Base-by-base conservation (phyloP, 2,329 filamentous ascomycete genomes). In the Fusarium napiforme region DNA sequence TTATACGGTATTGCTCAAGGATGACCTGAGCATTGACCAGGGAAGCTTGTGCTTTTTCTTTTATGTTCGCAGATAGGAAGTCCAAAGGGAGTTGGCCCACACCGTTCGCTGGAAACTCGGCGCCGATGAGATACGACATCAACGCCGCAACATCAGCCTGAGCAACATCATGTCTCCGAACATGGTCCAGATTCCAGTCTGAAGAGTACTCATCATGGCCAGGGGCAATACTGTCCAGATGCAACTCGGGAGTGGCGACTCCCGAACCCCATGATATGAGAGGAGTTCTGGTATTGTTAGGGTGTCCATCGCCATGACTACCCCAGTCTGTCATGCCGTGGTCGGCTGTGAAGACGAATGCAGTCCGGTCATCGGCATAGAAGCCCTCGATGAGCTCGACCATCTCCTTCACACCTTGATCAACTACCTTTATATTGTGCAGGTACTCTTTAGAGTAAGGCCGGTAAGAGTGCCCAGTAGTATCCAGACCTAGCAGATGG, bases 321-420 rank as follows among this genome's bases (percentile, higher is more conserved):
- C 97, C 96, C 92, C 93, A 98, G 82, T 99, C 96, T 79, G 94
- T 98, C 96, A 99, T 99, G 23, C 96, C 96, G 81, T 99, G 96
- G 79, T 99, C 96, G 12, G 96, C 96, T 3, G 97, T 99, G 80
- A 99, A 99, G 21, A 99, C 90, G 80, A 96, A 99, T 0, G 97
- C 94, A 0, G 96, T 98, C 81, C 96, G 92, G 61, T 89, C 92
- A 76, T 95, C 92, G 9, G 84, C 87, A 78, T 98, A 99, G 80
- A 98, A 99, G 18, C 92, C 89, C 40, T 97, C 90, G 56, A 98
- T 91, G 60, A 97, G 80, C 72, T 93, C 87, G 0, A 93, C 92
- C 56, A 97, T 92, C 82, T 97, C 93, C 81, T 93, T 87, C 4
- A 99, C 93, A 5, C 96, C 96, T 76, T 94, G 85, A 79, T 99